Conservation (phyloP, 1,284 basidiomycete genomes). For the Leccinum holopus region DNA sequence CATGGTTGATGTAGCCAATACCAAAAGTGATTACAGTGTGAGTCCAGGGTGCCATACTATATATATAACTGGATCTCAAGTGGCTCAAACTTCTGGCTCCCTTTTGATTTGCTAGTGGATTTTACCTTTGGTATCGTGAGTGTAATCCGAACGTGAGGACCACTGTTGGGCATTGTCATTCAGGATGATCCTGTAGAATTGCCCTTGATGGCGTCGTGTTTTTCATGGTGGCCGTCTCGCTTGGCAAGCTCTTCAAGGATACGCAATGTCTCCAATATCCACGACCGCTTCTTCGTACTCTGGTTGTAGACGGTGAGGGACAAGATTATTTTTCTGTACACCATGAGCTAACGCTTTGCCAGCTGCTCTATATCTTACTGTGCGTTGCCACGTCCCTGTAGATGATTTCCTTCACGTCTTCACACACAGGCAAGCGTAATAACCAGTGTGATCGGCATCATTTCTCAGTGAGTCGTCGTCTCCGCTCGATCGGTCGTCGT, state of each 20-base stretch:
- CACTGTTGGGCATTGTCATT: background rate
- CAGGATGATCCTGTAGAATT: background rate
- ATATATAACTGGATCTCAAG: background rate
- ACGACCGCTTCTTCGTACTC: background rate
- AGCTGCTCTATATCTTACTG: background rate
- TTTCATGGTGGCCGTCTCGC: background rate
- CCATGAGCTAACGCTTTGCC: background rate
- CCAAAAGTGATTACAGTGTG: background rate
- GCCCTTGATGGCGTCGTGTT: background rate
- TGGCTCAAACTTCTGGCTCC: too few relatives aligned
- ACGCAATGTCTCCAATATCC: background rate
- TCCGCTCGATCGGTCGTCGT: background rate
- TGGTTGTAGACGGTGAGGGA: background rate
- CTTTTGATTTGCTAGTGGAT: background rate
- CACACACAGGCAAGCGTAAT: background rate
- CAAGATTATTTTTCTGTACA: too few relatives aligned
- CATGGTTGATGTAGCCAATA: background rate
- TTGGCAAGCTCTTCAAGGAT: background rate
- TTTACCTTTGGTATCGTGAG: background rate
- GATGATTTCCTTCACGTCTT: too few relatives aligned
- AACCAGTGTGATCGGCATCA: background rate
- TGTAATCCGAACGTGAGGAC: background rate
- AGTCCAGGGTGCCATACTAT: background rate
- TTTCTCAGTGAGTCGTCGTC: background rate
- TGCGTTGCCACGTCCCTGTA: background rate